phyloP scores from a whole-genome alignment of 768 basidiomycete genomes.

The Russula griseocarnosa region DNA sequence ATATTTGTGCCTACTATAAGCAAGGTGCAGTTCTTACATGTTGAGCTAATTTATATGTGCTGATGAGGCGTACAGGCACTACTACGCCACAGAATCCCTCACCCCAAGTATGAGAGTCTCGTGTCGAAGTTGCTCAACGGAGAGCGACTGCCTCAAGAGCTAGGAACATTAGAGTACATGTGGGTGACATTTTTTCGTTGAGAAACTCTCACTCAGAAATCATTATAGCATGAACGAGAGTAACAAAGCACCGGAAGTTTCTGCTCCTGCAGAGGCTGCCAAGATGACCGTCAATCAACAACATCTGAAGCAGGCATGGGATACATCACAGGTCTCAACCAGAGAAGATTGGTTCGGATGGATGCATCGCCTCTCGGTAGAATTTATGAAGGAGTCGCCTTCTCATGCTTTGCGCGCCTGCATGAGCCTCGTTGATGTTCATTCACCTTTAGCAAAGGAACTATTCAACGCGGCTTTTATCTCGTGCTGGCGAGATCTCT shows the following conservation, averaged over 20 bases:
- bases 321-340: constrained; percentile 68
- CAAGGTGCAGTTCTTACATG: constrained; percentile 53
- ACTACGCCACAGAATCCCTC: constrained; percentile 68
- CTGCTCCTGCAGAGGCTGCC: constrained; percentile 73
- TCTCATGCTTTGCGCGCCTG: constrained; percentile 97
- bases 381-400: constrained; percentile 97
- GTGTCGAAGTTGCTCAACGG: constrained; percentile 87
- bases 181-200: constrained; percentile 36
- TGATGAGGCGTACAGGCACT: constrained; percentile 51
- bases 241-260: constrained; percentile 62
- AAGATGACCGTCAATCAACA: constrained; percentile 96
- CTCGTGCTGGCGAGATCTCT: constrained; percentile 95
- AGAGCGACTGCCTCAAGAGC: constrained; percentile 86
- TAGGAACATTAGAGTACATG: constrained; percentile 65
- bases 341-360: constrained; percentile 92
- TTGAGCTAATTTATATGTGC: constrained; percentile 2
- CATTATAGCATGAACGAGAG: constrained; percentile 50
- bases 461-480: constrained; percentile 98
- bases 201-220: not conserved
- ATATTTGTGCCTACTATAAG: constrained; percentile 97
- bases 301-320: constrained; percentile 96
- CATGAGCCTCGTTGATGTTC: constrained; percentile 87
- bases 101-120: constrained; percentile 82
- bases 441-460: constrained; percentile 87
- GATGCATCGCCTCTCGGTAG: constrained; percentile 89